phyloP scores from a whole-genome alignment of 495 filamentous ascomycete species.

The Tuber aestivum region DNA sequence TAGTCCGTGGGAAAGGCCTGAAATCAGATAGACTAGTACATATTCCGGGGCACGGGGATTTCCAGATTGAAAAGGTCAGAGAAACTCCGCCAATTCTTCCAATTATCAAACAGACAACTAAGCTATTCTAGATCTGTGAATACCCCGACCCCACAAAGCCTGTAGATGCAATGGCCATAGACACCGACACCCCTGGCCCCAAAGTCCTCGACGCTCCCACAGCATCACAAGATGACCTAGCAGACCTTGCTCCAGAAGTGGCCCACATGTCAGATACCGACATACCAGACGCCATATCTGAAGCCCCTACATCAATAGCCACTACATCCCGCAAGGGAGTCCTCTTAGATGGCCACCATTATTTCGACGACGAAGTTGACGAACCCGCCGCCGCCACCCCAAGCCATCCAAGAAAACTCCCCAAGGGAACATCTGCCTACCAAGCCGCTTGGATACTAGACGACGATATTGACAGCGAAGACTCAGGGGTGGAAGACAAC shows the following conservation, averaged over 20 bases:
- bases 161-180: slow-evolving; percentile 63
- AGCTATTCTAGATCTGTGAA: slow-evolving; percentile 29
- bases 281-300: slow-evolving; percentile 51
- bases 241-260: slow-evolving; percentile 71
- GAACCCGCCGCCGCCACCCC: slow-evolving; percentile 43
- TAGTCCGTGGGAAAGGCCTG: slow-evolving; percentile 76
- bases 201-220: slow-evolving; percentile 62
- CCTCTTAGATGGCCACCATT: slow-evolving; percentile 91
- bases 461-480: slow-evolving; percentile 71
- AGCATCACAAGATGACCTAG: slow-evolving; percentile 73
- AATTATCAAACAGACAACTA: slow-evolving; percentile 33
- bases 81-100: slow-evolving; percentile 56
- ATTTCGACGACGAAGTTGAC: slow-evolving; percentile 89
- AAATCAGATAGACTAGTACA: slow-evolving; percentile 87
- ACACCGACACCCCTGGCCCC: slow-evolving; percentile 45
- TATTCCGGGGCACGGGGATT: slow-evolving; percentile 89
- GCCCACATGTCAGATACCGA: slow-evolving; percentile 67
- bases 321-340: slow-evolving; percentile 61
- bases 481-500: slow-evolving; percentile 59
- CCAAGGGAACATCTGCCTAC: slow-evolving; percentile 86
- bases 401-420: slow-evolving; percentile 63
- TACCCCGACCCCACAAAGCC: slow-evolving; percentile 48
- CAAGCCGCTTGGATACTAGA: slow-evolving; percentile 86
- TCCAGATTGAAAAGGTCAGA: slow-evolving; percentile 81
- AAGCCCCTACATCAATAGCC: slow-evolving; percentile 50